Conservation (phyloP, 2,329 filamentous ascomycete species). For the Nannizzia gypsea region DNA sequence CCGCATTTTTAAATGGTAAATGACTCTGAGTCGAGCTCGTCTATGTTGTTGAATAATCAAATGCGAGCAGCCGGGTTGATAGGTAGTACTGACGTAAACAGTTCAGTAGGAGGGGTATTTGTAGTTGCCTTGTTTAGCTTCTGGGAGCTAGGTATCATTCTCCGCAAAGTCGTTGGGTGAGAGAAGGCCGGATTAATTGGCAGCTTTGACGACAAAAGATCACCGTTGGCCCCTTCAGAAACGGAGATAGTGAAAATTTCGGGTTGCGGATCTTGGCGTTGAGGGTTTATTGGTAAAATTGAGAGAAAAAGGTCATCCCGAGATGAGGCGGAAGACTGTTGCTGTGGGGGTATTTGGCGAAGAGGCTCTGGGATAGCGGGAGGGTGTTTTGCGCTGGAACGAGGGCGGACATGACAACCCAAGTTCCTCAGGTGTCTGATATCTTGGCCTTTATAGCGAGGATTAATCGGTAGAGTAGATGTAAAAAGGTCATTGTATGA, state of each 20-base stretch:
- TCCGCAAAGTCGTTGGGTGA: neutral
- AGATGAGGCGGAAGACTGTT: conserved; percentile 13
- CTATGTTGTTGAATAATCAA: conserved; percentile 4
- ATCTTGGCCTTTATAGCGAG: neutral
- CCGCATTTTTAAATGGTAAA: neutral
- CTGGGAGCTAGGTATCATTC: neutral
- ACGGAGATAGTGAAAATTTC: neutral
- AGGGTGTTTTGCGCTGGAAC: too few relatives aligned
- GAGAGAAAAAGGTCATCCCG: conserved; percentile 6
- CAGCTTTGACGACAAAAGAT: conserved; percentile 6
- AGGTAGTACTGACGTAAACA: conserved; percentile 5
- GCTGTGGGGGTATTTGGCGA: conserved; percentile 12
- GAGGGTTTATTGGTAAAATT: conserved; percentile 9
- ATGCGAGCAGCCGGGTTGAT: conserved; percentile 8
- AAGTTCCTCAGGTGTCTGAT: neutral
- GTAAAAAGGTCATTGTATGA: neutral
- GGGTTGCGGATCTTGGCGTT: neutral
- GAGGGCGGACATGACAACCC: neutral
- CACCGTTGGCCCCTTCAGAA: neutral
- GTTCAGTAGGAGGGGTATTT: neutral
- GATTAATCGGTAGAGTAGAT: conserved; percentile 4
- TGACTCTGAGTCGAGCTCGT: neutral
- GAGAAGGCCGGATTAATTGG: conserved; percentile 7
- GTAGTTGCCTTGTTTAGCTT: neutral
- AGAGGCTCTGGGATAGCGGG: conserved; percentile 9